phyloP scores from a whole-genome alignment of 345 rosid species.

The Triadica sebifera region DNA sequence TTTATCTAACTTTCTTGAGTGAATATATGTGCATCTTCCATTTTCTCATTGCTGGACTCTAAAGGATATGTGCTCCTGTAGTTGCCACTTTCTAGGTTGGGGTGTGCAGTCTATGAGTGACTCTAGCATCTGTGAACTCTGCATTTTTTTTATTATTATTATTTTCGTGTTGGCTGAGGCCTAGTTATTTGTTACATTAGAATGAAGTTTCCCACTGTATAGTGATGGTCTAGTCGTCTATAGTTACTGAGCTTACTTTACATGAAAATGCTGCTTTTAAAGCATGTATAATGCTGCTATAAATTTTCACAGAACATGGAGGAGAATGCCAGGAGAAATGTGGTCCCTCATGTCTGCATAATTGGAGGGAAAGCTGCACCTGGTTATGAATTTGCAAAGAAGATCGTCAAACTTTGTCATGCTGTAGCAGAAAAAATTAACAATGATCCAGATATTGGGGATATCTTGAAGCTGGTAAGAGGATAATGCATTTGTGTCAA shows the following conservation, averaged over 20 bases:
- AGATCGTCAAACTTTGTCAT: conserved; percentile 47
- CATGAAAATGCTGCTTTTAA: neutral
- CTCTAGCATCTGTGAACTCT: neutral
- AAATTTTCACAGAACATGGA: conserved; percentile 37
- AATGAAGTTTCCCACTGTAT: neutral
- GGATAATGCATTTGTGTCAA: neutral
- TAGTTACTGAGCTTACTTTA: neutral
- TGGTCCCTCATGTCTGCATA: conserved; percentile 53
- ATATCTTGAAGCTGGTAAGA: conserved; percentile 46
- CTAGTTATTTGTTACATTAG: neutral
- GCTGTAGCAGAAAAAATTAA: conserved; percentile 45
- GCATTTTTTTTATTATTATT: neutral
- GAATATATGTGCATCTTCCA: neutral
- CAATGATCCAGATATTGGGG: conserved; percentile 44
- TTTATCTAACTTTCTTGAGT: neutral
- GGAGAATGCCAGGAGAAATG: conserved; percentile 35
- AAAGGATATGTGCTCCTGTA: neutral
- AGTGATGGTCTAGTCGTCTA: neutral
- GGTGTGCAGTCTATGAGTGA: neutral
- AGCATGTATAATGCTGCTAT: neutral
- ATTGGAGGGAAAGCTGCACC: conserved; percentile 57
- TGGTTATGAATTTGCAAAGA: conserved; percentile 48
- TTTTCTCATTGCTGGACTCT: neutral
- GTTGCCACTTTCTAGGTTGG: neutral
- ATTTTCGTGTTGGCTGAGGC: neutral